A percentile compares a stretch with the other conserved stretches of the same genome.
phyloP scores from a whole-genome alignment of 2,329 filamentous ascomycete species.

The Biscogniauxia marginata region DNA sequence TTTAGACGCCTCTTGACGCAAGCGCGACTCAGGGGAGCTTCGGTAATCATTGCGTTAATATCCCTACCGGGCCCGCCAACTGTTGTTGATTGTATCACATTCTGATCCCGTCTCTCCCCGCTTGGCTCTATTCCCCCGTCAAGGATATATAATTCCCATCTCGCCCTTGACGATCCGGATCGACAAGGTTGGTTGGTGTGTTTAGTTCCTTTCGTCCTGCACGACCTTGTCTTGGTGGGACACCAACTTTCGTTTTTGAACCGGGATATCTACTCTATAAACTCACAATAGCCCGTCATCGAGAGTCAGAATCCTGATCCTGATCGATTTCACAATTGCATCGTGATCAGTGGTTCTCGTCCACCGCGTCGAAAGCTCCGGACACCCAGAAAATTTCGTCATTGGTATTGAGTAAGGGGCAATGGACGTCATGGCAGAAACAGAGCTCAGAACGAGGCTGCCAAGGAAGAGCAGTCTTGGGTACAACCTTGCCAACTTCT shows the following conservation, averaged over 20 bases:
- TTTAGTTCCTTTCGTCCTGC: constrained; percentile 12
- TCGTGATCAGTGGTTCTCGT: constrained; percentile 20
- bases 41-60: constrained; percentile 25
- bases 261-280: constrained; percentile 24
- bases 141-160: constrained; percentile 18
- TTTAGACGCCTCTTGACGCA: constrained; percentile 19
- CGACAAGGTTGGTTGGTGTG: constrained; percentile 15
- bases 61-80: constrained; percentile 24
- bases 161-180: constrained; percentile 22
- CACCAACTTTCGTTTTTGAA: constrained; percentile 5
- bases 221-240: constrained; percentile 18
- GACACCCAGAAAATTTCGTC: constrained; percentile 9
- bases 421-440: constrained; percentile 13
- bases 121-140: constrained; percentile 16
- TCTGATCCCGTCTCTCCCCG: constrained; percentile 15
- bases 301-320: constrained; percentile 20
- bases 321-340: constrained; percentile 15
- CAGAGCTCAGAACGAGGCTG: constrained; percentile 2
- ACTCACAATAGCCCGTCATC: constrained; percentile 24
- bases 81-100: constrained; percentile 23
- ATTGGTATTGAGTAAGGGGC: constrained; percentile 3
- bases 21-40: constrained; percentile 21
- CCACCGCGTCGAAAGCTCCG: constrained; percentile 13
- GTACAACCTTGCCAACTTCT: constrained; percentile 38
- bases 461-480: constrained; percentile 22